Conservation (phyloP, 176 grass and related monocot species). For the Poa annua region DNA sequence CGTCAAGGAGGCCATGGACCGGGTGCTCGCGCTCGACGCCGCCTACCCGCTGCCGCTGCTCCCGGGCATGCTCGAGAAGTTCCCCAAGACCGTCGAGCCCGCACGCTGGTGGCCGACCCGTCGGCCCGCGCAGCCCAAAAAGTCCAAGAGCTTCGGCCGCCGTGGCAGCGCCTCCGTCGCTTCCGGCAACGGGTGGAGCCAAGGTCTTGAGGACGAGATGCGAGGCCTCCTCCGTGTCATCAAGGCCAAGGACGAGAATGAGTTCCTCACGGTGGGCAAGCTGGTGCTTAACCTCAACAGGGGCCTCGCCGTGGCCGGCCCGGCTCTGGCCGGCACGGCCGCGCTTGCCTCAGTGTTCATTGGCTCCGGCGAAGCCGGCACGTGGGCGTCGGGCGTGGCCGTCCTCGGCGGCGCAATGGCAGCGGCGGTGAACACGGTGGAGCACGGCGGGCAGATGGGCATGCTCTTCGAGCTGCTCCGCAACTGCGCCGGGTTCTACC, state of each 20-base stretch:
- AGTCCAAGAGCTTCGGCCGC: not conserved
- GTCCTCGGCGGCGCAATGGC: slow-evolving; percentile 42
- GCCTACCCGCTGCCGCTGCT: slow-evolving; percentile 18
- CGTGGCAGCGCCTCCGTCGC: not conserved
- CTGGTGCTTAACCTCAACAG: slow-evolving; percentile 32
- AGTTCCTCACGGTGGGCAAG: slow-evolving; percentile 39
- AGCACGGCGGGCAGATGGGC: slow-evolving; percentile 61
- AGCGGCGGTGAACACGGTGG: slow-evolving; percentile 52
- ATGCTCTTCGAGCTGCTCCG: slow-evolving; percentile 70
- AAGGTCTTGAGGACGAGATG: slow-evolving; percentile 63
- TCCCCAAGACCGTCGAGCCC: slow-evolving; percentile 48
- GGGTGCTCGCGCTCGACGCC: not conserved
- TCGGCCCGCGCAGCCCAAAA: not conserved
- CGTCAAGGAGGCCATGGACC: not conserved
- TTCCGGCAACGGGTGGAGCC: slow-evolving; percentile 55
- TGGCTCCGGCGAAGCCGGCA: not conserved
- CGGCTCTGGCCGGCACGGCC: slow-evolving; percentile 29
- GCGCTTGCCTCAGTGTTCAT: slow-evolving; percentile 44
- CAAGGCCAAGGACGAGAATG: slow-evolving; percentile 51
- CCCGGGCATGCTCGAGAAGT: slow-evolving; percentile 14
- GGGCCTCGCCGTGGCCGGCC: slow-evolving; percentile 44
- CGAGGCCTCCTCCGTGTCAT: slow-evolving; percentile 46
- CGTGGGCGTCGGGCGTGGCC: slow-evolving; percentile 6
- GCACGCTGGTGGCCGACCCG: slow-evolving; percentile 60
- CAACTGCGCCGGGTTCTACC: slow-evolving; percentile 50